Percentiles rank a stretch among this genome's conserved stretches.
Evolutionary conservation across 257 asterid genomes (phyloP).

Genomic region (Capsicum chinense): DNA sequence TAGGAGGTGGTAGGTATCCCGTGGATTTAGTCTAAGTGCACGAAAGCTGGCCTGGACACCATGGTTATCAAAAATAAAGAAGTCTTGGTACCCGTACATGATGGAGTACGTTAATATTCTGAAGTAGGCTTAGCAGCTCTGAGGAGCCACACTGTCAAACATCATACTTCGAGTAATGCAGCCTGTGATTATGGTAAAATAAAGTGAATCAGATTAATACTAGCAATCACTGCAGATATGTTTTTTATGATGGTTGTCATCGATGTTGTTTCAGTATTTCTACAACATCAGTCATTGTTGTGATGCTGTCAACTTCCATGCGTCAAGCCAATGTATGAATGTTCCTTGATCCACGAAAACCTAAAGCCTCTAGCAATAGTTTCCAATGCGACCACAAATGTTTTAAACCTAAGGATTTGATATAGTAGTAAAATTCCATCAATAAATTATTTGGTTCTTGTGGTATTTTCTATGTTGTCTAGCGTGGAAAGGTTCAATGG

Average conservation of each 20-base stretch:
- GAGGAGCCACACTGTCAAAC: neutral
- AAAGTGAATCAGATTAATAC: constrained; percentile 15
- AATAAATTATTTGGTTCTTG: neutral
- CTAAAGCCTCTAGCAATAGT: neutral
- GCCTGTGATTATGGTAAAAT: neutral
- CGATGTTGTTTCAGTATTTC: neutral
- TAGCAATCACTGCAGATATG: neutral
- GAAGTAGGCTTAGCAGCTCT: neutral
- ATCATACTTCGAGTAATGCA: neutral
- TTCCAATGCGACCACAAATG: neutral
- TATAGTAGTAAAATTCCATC: neutral
- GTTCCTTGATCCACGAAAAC: constrained; percentile 2
- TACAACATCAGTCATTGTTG: neutral
- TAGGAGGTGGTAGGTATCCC: too few relatives aligned
- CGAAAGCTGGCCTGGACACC: too few relatives aligned
- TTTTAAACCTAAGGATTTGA: constrained; percentile 17
- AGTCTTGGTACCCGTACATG: neutral
- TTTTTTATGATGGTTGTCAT: neutral
- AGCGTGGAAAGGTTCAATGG: neutral
- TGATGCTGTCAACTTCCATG: neutral
- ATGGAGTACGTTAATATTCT: neutral
- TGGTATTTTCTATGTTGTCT: neutral
- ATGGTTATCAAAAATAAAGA: too few relatives aligned
- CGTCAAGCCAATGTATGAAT: constrained; percentile 20
- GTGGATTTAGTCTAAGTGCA: too few relatives aligned